Conservation (phyloP, 306 rosid species). For the Fragaria iinumae region DNA sequence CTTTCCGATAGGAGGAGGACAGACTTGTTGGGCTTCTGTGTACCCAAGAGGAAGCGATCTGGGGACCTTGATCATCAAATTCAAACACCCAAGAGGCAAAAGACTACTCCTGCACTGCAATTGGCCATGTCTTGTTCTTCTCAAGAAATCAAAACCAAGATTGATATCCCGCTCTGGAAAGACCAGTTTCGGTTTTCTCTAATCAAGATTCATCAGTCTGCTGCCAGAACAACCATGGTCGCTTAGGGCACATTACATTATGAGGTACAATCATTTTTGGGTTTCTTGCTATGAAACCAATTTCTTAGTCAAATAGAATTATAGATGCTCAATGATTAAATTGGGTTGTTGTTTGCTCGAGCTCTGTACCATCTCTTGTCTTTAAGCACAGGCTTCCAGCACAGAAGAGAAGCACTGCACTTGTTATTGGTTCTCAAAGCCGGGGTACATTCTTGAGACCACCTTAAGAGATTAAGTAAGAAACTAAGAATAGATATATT, state of each 20-base stretch:
- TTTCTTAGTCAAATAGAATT: background rate
- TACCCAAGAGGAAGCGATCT: background rate
- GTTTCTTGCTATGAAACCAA: background rate
- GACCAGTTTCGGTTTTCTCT: background rate
- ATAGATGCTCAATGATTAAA: background rate
- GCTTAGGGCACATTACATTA: background rate
- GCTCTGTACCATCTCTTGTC: background rate
- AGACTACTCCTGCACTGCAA: background rate
- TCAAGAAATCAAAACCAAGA: background rate
- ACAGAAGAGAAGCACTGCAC: background rate
- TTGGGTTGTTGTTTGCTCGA: background rate
- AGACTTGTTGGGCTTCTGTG: background rate
- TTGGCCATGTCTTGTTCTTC: background rate
- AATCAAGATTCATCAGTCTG: background rate
- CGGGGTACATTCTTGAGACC: background rate
- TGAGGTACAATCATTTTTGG: background rate
- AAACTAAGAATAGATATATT: background rate
- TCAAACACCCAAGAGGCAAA: background rate
- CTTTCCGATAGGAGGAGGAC: background rate
- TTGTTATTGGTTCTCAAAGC: background rate
- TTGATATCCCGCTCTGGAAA: background rate
- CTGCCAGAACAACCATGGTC: background rate
- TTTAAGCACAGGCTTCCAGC: background rate
- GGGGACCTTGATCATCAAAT: background rate
- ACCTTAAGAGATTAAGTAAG: background rate